Percentiles rank a stretch among this genome's conserved stretches.
Conservation (phyloP, 257 asterid species). For the Perilla frutescens region DNA sequence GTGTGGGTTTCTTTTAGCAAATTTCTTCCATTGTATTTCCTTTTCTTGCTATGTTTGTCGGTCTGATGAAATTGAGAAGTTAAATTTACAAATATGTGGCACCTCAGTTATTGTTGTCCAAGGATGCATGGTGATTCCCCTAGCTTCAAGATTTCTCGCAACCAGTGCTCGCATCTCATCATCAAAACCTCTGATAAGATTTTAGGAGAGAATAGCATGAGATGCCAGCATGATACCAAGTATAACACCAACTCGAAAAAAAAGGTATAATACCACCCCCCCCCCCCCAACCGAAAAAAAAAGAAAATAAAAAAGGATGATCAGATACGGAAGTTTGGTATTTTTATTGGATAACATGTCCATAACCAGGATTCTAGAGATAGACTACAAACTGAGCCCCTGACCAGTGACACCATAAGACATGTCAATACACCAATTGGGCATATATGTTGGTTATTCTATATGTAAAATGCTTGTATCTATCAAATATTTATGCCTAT, state of each 20-base stretch:
- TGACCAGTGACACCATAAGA: not conserved
- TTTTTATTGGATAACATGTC: not conserved
- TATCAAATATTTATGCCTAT: not conserved
- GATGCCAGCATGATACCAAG: not conserved
- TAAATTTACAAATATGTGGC: not conserved
- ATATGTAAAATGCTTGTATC: not conserved
- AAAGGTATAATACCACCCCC: not conserved
- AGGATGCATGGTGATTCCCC: constrained; percentile 92
- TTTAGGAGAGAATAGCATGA: constrained; percentile 9
- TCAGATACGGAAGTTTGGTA: not conserved
- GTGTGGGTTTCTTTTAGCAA: not conserved
- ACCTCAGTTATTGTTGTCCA: constrained; percentile 84
- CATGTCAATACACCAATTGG: not conserved
- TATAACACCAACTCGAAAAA: constrained; percentile 1
- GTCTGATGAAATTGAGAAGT: constrained; percentile 21
- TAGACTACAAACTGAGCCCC: not conserved
- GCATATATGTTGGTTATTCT: not conserved
- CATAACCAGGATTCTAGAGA: not conserved
- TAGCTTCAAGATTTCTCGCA: constrained; percentile 94
- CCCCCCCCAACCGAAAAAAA: too few species aligned
- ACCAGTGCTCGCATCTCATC: constrained; percentile 94
- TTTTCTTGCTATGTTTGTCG: not conserved
- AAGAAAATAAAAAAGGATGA: not conserved
- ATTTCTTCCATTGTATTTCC: not conserved
- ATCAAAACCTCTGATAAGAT: constrained; percentile 81